Conservation (phyloP, 2,329 filamentous ascomycete genomes). For the Escovopsis sp. region DNA sequence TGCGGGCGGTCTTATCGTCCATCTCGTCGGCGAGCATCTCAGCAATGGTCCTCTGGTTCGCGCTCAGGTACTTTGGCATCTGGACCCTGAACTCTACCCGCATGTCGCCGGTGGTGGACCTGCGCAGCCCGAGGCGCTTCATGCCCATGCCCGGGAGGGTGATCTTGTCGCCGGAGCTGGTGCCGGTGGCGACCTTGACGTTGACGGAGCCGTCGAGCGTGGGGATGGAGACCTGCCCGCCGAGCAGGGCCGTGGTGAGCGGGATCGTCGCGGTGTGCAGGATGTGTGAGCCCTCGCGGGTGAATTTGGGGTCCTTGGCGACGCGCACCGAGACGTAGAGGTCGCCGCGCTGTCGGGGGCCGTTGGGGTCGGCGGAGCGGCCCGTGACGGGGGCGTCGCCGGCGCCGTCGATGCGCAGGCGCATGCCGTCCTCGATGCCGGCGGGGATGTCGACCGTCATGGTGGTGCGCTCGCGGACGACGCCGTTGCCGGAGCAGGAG, state of each 20-base stretch:
- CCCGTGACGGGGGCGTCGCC: conserved; percentile 77
- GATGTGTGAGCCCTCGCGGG: conserved; percentile 73
- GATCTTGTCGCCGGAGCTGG: conserved; percentile 81
- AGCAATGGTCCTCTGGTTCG: conserved; percentile 81
- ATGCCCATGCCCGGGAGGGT: conserved; percentile 86
- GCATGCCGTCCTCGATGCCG: conserved; percentile 94
- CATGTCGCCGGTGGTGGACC: conserved; percentile 61
- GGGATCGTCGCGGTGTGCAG: conserved; percentile 85
- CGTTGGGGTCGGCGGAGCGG: conserved; percentile 45
- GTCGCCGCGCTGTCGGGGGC: conserved; percentile 62
- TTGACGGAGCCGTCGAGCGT: conserved; percentile 84
- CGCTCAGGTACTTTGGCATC: conserved; percentile 87
- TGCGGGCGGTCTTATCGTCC: conserved; percentile 78
- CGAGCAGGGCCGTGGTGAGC: conserved; percentile 81
- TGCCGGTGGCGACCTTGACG: conserved; percentile 82
- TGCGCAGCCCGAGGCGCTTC: conserved; percentile 62
- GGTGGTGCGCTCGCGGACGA: conserved; percentile 67
- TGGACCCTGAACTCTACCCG: conserved; percentile 86
- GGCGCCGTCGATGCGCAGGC: conserved; percentile 67
- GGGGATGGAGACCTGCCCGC: conserved; percentile 77
- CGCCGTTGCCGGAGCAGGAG: conserved; percentile 68
- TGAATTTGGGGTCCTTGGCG: conserved; percentile 80
- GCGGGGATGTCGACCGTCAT: conserved; percentile 85
- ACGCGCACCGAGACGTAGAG: conserved; percentile 85
- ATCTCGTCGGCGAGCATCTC: conserved; percentile 97